Conservation (phyloP, 306 rosid species). For the Begonia loranthoides region DNA sequence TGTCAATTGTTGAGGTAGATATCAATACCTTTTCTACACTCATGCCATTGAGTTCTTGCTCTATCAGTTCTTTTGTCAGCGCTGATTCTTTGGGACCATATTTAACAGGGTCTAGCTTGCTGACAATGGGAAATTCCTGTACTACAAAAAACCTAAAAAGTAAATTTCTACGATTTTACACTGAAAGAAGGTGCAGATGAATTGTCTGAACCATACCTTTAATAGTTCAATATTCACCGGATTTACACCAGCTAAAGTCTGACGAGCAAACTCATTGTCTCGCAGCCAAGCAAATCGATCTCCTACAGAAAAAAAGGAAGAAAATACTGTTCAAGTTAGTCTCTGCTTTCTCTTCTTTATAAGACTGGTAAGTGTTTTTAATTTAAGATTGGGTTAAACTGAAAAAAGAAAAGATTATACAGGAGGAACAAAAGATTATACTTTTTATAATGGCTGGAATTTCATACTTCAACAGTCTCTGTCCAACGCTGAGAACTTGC, state of each 20-base stretch:
- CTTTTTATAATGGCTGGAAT: slow-evolving; percentile 63
- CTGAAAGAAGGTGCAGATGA: neutral
- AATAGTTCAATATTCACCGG: slow-evolving; percentile 82
- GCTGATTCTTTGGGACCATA: slow-evolving; percentile 78
- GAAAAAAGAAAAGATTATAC: neutral
- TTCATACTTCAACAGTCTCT: slow-evolving; percentile 59
- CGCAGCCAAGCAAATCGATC: slow-evolving; percentile 87
- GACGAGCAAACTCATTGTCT: slow-evolving; percentile 89
- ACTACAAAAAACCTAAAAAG: slow-evolving; percentile 10
- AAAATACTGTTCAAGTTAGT: neutral
- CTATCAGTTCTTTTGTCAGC: slow-evolving; percentile 61
- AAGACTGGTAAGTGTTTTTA: too few species aligned
- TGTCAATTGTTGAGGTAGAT: neutral
- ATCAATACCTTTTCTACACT: slow-evolving; percentile 56
- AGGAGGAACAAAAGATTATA: slow-evolving; percentile 12
- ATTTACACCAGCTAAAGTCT: slow-evolving; percentile 81
- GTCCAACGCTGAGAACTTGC: slow-evolving; percentile 37
- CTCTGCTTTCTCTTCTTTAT: too few species aligned
- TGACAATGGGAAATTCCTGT: slow-evolving; percentile 69
- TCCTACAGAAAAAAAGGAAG: slow-evolving; percentile 23
- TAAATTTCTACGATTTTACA: slow-evolving; percentile 4
- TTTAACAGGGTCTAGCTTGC: slow-evolving; percentile 59
- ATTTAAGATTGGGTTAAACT: too few species aligned
- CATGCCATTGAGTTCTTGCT: slow-evolving; percentile 64
- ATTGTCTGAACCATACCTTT: slow-evolving; percentile 39